A percentile compares a stretch with the other conserved stretches of the same genome.
phyloP scores from a whole-genome alignment of 805 yeast species.

The Candida insectorum region DNA sequence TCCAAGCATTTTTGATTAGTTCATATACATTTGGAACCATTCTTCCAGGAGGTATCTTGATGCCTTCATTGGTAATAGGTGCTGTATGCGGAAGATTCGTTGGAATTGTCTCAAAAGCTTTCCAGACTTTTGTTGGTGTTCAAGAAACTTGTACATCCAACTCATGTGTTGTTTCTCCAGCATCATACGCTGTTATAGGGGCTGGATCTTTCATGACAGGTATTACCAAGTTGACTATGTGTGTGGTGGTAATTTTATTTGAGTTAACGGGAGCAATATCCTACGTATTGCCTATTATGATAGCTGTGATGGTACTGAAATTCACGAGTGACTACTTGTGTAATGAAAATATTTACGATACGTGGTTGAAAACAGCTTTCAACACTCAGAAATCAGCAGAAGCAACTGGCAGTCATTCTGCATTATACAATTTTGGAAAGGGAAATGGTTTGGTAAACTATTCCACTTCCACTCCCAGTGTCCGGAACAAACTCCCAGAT shows the following conservation, averaged over 20 bases:
- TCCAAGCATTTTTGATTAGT: conserved; percentile 57
- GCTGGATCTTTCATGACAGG: conserved; percentile 83
- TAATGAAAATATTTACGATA: conserved; percentile 62
- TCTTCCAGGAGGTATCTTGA: conserved; percentile 65
- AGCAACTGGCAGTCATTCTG: not conserved
- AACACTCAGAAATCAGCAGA: conserved; percentile 17
- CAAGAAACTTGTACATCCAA: conserved; percentile 41
- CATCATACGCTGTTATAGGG: conserved; percentile 86
- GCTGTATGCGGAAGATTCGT: conserved; percentile 55
- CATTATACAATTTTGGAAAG: conserved; percentile 27
- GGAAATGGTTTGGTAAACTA: conserved; percentile 37
- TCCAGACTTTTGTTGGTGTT: conserved; percentile 38
- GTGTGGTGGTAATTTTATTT: conserved; percentile 75
- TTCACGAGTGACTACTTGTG: conserved; percentile 64
- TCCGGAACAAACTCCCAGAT: conserved; percentile 33
- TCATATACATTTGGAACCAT: conserved; percentile 67
- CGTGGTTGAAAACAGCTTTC: conserved; percentile 30
- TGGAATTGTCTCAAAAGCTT: conserved; percentile 48
- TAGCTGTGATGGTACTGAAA: conserved; percentile 72
- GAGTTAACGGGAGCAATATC: conserved; percentile 85
- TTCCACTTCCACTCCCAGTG: conserved; percentile 22
- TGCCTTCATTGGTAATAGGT: conserved; percentile 64
- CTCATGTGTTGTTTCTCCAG: conserved; percentile 69
- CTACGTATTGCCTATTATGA: conserved; percentile 82
- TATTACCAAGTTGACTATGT: conserved; percentile 73